phyloP scores from a whole-genome alignment of 805 yeast species.

The Yamadazyma insecticola region DNA sequence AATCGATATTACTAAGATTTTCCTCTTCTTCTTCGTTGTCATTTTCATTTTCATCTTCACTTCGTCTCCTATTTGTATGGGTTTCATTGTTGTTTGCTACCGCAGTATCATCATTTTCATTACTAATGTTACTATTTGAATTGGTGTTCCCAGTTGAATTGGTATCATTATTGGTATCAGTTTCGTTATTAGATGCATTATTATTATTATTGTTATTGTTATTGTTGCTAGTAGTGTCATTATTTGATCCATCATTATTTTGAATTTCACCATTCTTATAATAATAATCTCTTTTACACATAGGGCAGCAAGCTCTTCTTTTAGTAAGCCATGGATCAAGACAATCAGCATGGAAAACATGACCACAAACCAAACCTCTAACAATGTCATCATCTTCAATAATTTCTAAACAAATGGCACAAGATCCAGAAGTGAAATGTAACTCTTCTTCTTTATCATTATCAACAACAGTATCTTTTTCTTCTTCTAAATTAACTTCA shows the following conservation, averaged over 20 bases:
- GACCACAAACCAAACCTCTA: conserved; percentile 76
- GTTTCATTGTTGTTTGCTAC: conserved; percentile 8
- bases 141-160: not conserved
- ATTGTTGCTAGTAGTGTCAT: not conserved
- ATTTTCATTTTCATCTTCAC: conserved; percentile 14
- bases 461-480: not conserved
- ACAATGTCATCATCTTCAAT: conserved; percentile 60
- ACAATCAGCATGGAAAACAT: conserved; percentile 75
- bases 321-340: conserved; percentile 77
- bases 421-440: conserved; percentile 62
- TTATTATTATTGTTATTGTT: conserved; percentile 4
- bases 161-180: not conserved
- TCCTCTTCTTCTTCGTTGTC: conserved; percentile 13
- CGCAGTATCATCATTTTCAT: no score
- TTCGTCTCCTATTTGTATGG: conserved; percentile 4
- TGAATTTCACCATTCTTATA: conserved; percentile 24
- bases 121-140: no score
- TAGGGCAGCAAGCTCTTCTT: conserved; percentile 77
- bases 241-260: conserved; percentile 2
- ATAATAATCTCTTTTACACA: conserved; percentile 70
- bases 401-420: conserved; percentile 74
- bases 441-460: conserved; percentile 5
- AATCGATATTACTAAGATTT: conserved; percentile 21
- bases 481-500: conserved; percentile 1
- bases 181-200: conserved; percentile 1